Conservation (phyloP, 805 yeast genomes). For the Saccharomyces kudriavzevii region DNA sequence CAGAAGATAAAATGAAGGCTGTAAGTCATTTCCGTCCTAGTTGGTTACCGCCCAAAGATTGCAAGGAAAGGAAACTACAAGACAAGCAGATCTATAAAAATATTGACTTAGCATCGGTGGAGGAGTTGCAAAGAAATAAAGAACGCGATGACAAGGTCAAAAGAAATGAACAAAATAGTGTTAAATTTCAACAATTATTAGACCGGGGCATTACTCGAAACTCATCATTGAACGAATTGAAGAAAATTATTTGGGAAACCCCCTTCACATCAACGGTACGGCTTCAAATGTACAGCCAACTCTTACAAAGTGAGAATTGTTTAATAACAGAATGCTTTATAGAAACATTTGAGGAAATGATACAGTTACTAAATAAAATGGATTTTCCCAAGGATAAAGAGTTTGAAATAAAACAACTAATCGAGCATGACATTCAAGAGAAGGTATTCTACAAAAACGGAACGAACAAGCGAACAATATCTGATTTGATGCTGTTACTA, state of each 20-base stretch:
- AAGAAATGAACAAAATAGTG: constrained; percentile 23
- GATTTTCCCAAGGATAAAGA: constrained; percentile 27
- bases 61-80: constrained; percentile 44
- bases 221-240: constrained; percentile 17
- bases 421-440: constrained; percentile 11
- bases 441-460: constrained; percentile 4
- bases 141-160: constrained; percentile 21
- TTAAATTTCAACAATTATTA: constrained; percentile 19
- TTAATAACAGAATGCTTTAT: constrained; percentile 18
- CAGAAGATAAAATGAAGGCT: constrained; percentile 47
- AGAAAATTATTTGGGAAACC: constrained; percentile 24
- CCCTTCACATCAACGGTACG: constrained; percentile 15
- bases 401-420: constrained; percentile 20
- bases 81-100: constrained; percentile 42
- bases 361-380: constrained; percentile 24
- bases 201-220: constrained; percentile 29
- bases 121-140: constrained; percentile 23
- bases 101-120: constrained; percentile 24
- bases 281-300: constrained; percentile 11
- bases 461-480: constrained; percentile 5
- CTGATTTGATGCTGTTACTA: constrained; percentile 22
- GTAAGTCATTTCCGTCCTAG: constrained; percentile 57
- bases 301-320: constrained; percentile 17
- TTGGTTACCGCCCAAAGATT: constrained; percentile 59
- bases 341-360: constrained; percentile 34